Percentiles rank a stretch among this genome's conserved stretches.
Evolutionary conservation across 257 asterid species (phyloP).

Genomic region (Euphrasia confusa): DNA sequence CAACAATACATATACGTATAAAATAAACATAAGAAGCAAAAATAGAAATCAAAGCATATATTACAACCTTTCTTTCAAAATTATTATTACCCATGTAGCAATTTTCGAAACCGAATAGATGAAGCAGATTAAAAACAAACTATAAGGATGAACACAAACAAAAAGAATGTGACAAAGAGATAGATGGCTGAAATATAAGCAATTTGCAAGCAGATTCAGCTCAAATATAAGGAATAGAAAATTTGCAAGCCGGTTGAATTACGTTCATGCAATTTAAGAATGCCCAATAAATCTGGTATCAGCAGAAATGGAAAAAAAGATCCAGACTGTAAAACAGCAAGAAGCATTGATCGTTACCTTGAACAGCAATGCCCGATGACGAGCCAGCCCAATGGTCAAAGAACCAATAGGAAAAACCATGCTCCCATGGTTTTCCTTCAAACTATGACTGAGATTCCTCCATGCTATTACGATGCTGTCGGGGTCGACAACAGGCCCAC

Average conservation of each 20-base stretch:
- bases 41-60: background rate
- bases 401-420: constrained; percentile 97
- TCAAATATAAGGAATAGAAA: no score
- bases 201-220: no score
- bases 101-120: background rate
- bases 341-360: constrained; percentile 43
- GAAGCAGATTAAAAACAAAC: no score
- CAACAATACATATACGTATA: background rate
- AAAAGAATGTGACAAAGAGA: no score
- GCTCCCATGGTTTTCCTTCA: constrained; percentile 69
- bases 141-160: no score
- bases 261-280: no score
- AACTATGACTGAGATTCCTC: constrained; percentile 55
- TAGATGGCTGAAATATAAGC: no score
- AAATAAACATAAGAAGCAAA: background rate
- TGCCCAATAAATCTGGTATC: no score
- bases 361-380: constrained; percentile 93
- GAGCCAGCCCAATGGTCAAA: constrained; percentile 80
- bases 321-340: no score
- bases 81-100: constrained; percentile 4
- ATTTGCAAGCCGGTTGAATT: no score
- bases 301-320: no score
- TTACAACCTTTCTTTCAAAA: background rate
- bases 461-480: constrained; percentile 71
- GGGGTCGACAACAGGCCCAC: constrained; percentile 90